Base-by-base conservation (phyloP, 139 green algal genomes). In the Chlorella sp. region DNA sequence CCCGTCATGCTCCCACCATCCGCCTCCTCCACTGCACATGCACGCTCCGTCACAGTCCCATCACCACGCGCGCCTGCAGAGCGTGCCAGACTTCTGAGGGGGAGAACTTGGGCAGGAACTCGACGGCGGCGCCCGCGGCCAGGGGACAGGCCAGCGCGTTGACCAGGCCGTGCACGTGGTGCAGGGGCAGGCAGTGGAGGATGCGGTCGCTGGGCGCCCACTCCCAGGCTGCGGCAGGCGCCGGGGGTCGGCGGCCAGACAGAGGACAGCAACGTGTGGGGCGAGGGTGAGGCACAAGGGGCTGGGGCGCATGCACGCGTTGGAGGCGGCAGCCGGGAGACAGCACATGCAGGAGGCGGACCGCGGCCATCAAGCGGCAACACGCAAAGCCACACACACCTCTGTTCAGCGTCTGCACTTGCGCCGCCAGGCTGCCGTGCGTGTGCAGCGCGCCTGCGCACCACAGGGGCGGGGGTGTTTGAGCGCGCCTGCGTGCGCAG, bases 141-240 rank as follows among this genome's bases (percentile, higher is more conserved):
- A 94, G 87, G 4, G 94, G 77, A 67, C 85, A 94, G 77, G 93
- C 82, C 43, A 98, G 86, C 7, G 88, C 96, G 79, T 98, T 98
- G 38, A 98, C 91, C 58, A 98, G 89, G 76, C 96, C 96, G 73
- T 99, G 96, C 27, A 98, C 84, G 85, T 98, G 94, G 82, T 99
- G 96, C 76, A 98, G 87, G 17, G 95, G 95, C 86, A 99, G 87
- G 1, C 71, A 59, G 84, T 99, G 93, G 38, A 98, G 77, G 45
- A 99, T 91, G 35, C 63, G 58, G 89, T 99, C 96, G 8, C 67
- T 45, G 1, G 63, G 1, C 6, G 21, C 8, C 92, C 91, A 97
- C 56, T 85, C 71, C 96, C 96, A 99, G 1, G 95, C 87, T 0
- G 69, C 8, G n/a, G n/a, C n/a, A n/a, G n/a, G n/a, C n/a, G n/a